A percentile compares a stretch with the other conserved stretches of the same genome.
Conservation (phyloP, 73 alveolate species). For the Durusdinium trenchii region DNA sequence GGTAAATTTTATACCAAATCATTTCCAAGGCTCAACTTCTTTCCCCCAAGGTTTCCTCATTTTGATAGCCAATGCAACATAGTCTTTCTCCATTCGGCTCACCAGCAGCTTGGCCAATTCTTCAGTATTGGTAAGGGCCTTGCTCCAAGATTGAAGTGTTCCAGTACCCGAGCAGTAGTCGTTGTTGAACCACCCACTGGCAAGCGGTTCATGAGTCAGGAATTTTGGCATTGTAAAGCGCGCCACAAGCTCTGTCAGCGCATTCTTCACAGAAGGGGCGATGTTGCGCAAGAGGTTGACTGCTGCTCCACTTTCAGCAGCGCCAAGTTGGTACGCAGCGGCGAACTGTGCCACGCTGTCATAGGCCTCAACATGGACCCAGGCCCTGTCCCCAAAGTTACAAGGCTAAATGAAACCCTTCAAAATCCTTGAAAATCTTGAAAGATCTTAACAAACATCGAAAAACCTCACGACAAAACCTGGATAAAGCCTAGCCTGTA, state of each 20-base stretch:
- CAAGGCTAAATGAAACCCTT: neutral
- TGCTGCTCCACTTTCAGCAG: neutral
- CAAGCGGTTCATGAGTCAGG: neutral
- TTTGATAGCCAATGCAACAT: neutral
- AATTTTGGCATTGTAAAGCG: neutral
- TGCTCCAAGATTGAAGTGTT: neutral
- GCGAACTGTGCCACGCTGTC: conserved; percentile 11
- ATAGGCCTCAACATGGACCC: neutral
- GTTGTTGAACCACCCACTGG: neutral
- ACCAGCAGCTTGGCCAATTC: neutral
- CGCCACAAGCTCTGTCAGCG: neutral
- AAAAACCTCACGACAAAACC: too few species aligned
- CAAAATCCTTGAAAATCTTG: neutral
- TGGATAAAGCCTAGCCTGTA: neutral
- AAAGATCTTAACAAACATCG: neutral
- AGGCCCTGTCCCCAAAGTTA: neutral
- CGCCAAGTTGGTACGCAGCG: neutral
- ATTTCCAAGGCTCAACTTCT: neutral
- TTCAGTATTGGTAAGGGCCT: neutral
- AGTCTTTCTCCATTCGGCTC: neutral
- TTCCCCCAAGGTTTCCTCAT: neutral
- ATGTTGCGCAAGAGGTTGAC: neutral
- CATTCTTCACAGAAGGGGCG: neutral
- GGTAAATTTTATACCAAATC: neutral
- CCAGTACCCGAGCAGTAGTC: neutral